A percentile compares a stretch with the other conserved stretches of the same genome.
These are phyloP conservation scores for Kwoniella bestiolae DNA, from an alignment of 768 basidiomycete genomes.

Conservation along the genomic window DNA sequence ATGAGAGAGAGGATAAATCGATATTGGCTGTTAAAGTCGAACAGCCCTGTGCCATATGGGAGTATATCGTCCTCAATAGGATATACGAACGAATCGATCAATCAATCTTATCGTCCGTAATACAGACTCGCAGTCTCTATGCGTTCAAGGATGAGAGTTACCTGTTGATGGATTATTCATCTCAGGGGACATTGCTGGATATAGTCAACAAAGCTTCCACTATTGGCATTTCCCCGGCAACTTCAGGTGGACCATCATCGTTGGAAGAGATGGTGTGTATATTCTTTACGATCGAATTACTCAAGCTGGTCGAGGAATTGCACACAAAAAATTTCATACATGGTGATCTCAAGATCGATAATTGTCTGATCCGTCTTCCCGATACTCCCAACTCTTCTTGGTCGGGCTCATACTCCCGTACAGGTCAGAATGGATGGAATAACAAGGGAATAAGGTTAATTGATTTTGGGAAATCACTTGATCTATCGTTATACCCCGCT, in stretches of 20 bases:
- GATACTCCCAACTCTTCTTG: constrained; percentile 72
- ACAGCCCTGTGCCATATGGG: constrained; percentile 86
- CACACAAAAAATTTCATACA: constrained; percentile 87
- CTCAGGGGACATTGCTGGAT: constrained; percentile 89
- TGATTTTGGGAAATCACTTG: constrained; percentile 96
- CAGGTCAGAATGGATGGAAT: constrained; percentile 81
- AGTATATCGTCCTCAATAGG: constrained; percentile 80
- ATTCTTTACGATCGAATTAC: constrained; percentile 91
- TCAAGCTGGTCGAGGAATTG: constrained; percentile 79
- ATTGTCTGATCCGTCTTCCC: constrained; percentile 84
- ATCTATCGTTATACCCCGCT: constrained; percentile 76
- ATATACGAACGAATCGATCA: constrained; percentile 69
- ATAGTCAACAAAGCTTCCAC: constrained; percentile 81
- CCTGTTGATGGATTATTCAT: constrained; percentile 82
- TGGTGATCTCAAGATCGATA: constrained; percentile 98
- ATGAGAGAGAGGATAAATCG: constrained; percentile 62
- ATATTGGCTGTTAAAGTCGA: constrained; percentile 87
- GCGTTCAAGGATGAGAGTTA: constrained; percentile 86
- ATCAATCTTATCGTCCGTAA: constrained; percentile 68
- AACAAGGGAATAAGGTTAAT: constrained; percentile 88
- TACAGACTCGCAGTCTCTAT: constrained; percentile 78
- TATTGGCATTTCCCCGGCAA: constrained; percentile 67
- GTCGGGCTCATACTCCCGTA: constrained; percentile 74
- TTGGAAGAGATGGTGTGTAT: constrained; percentile 91
- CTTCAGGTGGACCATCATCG: constrained; percentile 40